Base-by-base conservation (phyloP, 2,329 filamentous ascomycete species). In the Fusarium oligoseptatum region DNA sequence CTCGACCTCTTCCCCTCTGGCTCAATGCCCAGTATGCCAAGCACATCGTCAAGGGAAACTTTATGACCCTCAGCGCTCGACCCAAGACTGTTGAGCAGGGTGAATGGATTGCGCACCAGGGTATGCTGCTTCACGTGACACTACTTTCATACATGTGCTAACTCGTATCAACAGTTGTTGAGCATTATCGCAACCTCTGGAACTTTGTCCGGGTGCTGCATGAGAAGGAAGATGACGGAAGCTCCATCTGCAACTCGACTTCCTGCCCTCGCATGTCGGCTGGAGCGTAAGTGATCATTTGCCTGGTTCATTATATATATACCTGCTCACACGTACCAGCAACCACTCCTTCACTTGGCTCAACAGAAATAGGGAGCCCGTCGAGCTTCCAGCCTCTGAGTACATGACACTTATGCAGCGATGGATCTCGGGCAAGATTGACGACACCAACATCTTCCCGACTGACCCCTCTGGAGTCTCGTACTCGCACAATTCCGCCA, bases 341-440 rank as follows among this genome's bases (percentile, higher is more conserved):
- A 97, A 97, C 79, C 93, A 97, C 83, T 97, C 95, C 29, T 98
- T 98, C 83, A 98, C 95, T 58, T 98, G 96, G 96, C 90, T 98
- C 64, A 97, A 98, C 84, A 92, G 92, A 75, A 92, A 94, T 79
- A 92, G 93, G 77, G 92, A 95, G 81, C 95, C 96, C 12, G 95
- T 97, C 74, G 96, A 97, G 84, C 93, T 98, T 48, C 95, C 96
- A 4, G 96, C 96, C 8, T 92, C 92, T 72, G 95, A 97, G 83
- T 98, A 98, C 85, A 97, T 98, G 85, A 95, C 94, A 76, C 91
- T 98, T 29, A 97, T 98, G 82, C 95, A 98, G 85, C 94, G 96
- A 80, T 98, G 96, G 95, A 97, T 98, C 81, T 94, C 94, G 34
- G 95, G 95, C 84, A 98, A 98, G 86, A 95, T 98, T 74, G 94